These are phyloP conservation scores for Porcisia deanei DNA, from an alignment of 208 protist genomes.

Conservation along the genomic window DNA sequence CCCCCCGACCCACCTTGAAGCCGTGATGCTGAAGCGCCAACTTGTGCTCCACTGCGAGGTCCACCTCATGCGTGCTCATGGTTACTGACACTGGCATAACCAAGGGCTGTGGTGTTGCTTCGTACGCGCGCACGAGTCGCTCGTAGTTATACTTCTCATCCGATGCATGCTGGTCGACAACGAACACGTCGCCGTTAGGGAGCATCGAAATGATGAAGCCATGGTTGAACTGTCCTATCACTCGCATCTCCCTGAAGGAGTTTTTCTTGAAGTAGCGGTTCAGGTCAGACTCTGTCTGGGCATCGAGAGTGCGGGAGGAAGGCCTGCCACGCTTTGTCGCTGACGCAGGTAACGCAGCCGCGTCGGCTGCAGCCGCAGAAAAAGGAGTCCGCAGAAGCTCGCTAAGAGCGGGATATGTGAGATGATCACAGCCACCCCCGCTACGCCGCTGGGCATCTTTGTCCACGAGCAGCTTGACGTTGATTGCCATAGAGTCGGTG, in stretches of 20 bases:
- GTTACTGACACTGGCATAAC: slow-evolving; percentile 68
- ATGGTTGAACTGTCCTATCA: slow-evolving; percentile 95
- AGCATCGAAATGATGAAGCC: slow-evolving; percentile 92
- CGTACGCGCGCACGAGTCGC: slow-evolving; percentile 66
- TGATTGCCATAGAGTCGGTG: neutral
- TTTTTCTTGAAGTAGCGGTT: slow-evolving; percentile 71
- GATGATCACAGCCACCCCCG: slow-evolving; percentile 26
- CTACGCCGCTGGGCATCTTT: slow-evolving; percentile 35
- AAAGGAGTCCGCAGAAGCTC: slow-evolving; percentile 20
- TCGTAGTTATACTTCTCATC: slow-evolving; percentile 96
- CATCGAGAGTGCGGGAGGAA: slow-evolving; percentile 30
- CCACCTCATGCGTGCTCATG: slow-evolving; percentile 79
- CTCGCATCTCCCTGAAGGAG: slow-evolving; percentile 86
- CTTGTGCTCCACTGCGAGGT: slow-evolving; percentile 74
- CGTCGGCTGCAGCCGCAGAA: neutral
- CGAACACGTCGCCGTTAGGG: slow-evolving; percentile 80
- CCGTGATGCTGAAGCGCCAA: slow-evolving; percentile 79
- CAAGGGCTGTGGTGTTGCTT: slow-evolving; percentile 81
- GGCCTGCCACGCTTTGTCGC: neutral
- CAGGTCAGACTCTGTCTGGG: slow-evolving; percentile 70
- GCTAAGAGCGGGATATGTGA: slow-evolving; percentile 34
- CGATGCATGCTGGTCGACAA: slow-evolving; percentile 95
- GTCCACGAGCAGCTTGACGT: slow-evolving; percentile 36
- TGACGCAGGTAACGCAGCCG: neutral
- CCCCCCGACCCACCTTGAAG: slow-evolving; percentile 72